phyloP scores from a whole-genome alignment of 1,139 yeast species.

The Yamadazyma trypodendri region DNA sequence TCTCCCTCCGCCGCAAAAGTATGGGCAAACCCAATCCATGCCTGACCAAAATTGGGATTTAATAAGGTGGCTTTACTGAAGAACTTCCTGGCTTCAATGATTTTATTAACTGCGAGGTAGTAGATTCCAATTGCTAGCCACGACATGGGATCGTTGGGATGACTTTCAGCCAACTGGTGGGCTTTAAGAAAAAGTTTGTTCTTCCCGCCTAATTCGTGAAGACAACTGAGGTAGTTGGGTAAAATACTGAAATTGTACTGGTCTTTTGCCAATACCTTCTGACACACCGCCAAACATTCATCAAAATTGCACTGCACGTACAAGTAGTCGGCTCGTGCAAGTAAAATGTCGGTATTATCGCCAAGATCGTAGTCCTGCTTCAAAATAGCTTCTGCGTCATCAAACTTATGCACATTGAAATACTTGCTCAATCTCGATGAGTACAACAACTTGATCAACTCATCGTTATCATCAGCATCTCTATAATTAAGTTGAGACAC shows the following conservation, averaged over 20 bases:
- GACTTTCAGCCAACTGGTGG: conserved; percentile 82
- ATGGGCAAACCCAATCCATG: conserved; percentile 99
- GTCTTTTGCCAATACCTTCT: conserved; percentile 59
- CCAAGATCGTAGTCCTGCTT: conserved; percentile 70
- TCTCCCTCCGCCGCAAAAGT: conserved; percentile 98
- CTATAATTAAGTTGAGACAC: conserved; percentile 66
- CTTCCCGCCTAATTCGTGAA: conserved; percentile 81
- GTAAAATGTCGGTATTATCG: conserved; percentile 66
- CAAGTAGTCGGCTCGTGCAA: conserved; percentile 68
- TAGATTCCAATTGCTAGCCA: conserved; percentile 95
- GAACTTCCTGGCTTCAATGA: conserved; percentile 80
- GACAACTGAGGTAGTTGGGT: conserved; percentile 80
- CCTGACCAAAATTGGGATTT: conserved; percentile 89
- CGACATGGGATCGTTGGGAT: conserved; percentile 79
- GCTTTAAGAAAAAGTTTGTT: conserved; percentile 79
- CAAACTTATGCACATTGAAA: conserved; percentile 55
- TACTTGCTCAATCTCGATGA: conserved; percentile 76
- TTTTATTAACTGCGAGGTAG: conserved; percentile 71
- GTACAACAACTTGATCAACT: conserved; percentile 72
- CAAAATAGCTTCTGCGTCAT: conserved; percentile 66
- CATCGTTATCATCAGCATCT: conserved; percentile 77
- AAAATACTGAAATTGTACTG: conserved; percentile 69
- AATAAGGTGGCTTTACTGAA: conserved; percentile 88
- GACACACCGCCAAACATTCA: conserved; percentile 75
- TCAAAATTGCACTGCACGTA: conserved; percentile 80